phyloP scores from a whole-genome alignment of 148 eudicot species.

The Chenopodium suecicum region DNA sequence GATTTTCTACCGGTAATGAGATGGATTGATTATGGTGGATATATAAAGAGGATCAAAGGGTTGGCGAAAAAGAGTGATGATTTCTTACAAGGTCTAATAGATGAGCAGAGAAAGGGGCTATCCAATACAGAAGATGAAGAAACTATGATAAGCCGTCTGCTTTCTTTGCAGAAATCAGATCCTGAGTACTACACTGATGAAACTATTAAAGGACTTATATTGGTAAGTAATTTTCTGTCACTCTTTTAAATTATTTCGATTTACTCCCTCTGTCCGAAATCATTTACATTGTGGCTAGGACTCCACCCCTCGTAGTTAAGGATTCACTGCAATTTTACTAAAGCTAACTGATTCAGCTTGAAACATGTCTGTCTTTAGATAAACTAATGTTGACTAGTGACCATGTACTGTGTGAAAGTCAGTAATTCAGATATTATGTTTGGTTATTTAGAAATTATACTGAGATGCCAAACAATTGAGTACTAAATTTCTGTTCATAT shows the following conservation, averaged over 20 bases:
- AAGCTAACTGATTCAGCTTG: neutral
- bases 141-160: conserved; percentile 43
- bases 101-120: conserved; percentile 31
- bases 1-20: conserved; percentile 25
- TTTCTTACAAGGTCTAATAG: conserved; percentile 34
- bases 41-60: conserved; percentile 21
- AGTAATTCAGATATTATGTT: no score
- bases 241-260: neutral
- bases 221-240: conserved; percentile 28
- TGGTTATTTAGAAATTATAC: neutral
- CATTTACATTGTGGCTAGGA: no score
- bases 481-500: neutral
- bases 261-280: neutral
- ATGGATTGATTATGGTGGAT: conserved; percentile 33
- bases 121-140: conserved; percentile 14
- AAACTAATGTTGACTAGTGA: no score
- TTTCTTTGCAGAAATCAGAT: conserved; percentile 44
- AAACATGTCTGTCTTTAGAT: neutral
- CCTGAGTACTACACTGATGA: conserved; percentile 49
- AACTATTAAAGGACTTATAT: conserved; percentile 41
- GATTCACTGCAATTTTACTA: no score
- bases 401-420: no score
- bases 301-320: no score
- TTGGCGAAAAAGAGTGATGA: conserved; percentile 27
- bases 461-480: neutral